phyloP scores from a whole-genome alignment of 1,139 yeast genomes.

The Suhomyces bribrorum region DNA sequence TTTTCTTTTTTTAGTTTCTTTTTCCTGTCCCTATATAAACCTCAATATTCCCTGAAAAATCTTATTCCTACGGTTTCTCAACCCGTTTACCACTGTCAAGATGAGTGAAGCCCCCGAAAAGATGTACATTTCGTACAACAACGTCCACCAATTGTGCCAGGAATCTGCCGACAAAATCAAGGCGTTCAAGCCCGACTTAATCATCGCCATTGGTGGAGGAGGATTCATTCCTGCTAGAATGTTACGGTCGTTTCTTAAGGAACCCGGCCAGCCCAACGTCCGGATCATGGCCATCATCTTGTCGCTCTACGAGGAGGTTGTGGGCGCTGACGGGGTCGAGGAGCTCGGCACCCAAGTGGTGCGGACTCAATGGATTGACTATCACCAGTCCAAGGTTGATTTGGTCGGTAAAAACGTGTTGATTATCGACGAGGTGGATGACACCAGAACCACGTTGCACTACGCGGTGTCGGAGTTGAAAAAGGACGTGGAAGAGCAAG shows the following conservation, averaged over 20 bases:
- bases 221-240: slow-evolving; percentile 97
- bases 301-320: slow-evolving; percentile 82
- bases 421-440: slow-evolving; percentile 94
- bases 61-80: slow-evolving; percentile 5
- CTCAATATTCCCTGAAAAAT: background rate
- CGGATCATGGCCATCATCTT: slow-evolving; percentile 93
- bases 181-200: slow-evolving; percentile 71
- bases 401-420: slow-evolving; percentile 79
- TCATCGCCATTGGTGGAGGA: slow-evolving; percentile 92
- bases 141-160: slow-evolving; percentile 91
- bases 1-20: too few relatives aligned
- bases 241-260: slow-evolving; percentile 84
- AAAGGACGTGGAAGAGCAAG: slow-evolving; percentile 65
- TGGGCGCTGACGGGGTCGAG: slow-evolving; percentile 63
- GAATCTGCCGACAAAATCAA: slow-evolving; percentile 73
- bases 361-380: slow-evolving; percentile 96
- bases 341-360: slow-evolving; percentile 80
- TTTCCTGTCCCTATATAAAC: slow-evolving; percentile 9
- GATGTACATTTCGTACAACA: slow-evolving; percentile 86
- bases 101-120: slow-evolving; percentile 44
- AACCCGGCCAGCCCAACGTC: slow-evolving; percentile 82
- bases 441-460: slow-evolving; percentile 91
- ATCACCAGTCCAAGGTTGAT: slow-evolving; percentile 52
- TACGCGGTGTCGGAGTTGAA: slow-evolving; percentile 86
- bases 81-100: slow-evolving; percentile 3